Conservation (phyloP, 441 rosid species). For the Manihot esculenta region DNA sequence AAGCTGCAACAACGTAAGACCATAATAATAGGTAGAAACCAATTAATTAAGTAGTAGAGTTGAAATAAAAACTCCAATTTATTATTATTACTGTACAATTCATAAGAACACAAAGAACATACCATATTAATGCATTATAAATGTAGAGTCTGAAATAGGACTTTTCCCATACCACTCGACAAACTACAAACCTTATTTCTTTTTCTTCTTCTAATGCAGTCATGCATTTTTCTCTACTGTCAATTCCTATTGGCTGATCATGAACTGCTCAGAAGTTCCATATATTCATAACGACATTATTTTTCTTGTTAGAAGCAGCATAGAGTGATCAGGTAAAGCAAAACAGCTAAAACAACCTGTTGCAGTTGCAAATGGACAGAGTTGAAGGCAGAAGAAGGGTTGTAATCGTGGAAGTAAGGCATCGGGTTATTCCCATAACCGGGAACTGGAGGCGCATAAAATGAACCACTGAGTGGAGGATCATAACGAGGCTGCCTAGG, state of each 20-base stretch:
- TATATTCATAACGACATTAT: background rate
- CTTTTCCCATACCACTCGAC: no score
- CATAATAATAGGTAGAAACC: no score
- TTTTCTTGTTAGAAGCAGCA: slow-evolving; percentile 1
- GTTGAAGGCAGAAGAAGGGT: slow-evolving; percentile 13
- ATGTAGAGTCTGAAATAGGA: no score
- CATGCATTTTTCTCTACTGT: background rate
- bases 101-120: background rate
- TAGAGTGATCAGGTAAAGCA: background rate
- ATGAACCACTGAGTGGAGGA: slow-evolving; percentile 6
- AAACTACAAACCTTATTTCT: no score
- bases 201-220: slow-evolving; percentile 7
- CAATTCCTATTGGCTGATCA: background rate
- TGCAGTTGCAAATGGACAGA: slow-evolving; percentile 5
- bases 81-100: background rate
- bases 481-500: background rate
- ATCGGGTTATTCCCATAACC: slow-evolving; percentile 10
- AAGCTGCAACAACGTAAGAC: no score
- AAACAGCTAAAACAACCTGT: background rate
- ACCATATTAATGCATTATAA: background rate
- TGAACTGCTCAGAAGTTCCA: background rate
- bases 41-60: background rate
- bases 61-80: background rate
- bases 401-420: slow-evolving; percentile 25
- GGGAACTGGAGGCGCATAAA: slow-evolving; percentile 31